Base-by-base conservation (phyloP, 805 yeast species). In the Metschnikowia chrysomelidarum region DNA sequence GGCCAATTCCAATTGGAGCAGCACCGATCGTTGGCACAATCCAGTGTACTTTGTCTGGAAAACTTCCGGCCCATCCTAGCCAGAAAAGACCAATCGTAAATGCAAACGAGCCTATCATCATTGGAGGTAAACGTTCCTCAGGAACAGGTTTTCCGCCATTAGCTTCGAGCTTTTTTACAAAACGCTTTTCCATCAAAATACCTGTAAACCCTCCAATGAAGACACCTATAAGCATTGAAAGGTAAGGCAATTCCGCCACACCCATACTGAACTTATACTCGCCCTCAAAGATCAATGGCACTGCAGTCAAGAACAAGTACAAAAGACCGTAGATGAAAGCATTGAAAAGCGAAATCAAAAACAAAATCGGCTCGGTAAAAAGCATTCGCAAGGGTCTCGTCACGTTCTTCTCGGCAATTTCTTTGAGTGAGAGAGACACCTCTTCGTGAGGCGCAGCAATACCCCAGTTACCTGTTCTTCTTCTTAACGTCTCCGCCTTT, bases 271-370 rank as follows among this genome's bases (percentile, higher is more conserved):
- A 81, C 21, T 70, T 69, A 53, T 87, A 87, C 33, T 80, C 44
- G 7, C 47, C 47, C 16, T 40, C 36, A 22, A 81, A 27, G 22
- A 85, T 79, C 47, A 80, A 67, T 27, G 95, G 94, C 46, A 80
- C 78, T 3, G 91, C 91, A 24, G 82, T 80, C 49, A 86, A 65
- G 50, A 83, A 71, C 49, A 86, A 56, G 56, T 87, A 86, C 24
- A 86, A 60, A 54, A 86, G 78, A 50, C 93, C 95, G 54, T 86
- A 86, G 35, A 87, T 76, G 56, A 84, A 84, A 1, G 93, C 80
- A 47, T 79, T 81, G 65, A 84, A 86, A 28, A 84, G 50, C 17
- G 88, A 73, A 36, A 86, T 59, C 34, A 80, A 59, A n/a, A 84
- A 64, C 41, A 86, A 58, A 44, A 84, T 81, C 14, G 94, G 93